A percentile compares a stretch with the other conserved stretches of the same genome.
phyloP scores from a whole-genome alignment of 495 filamentous ascomycete species.

The Aspergillus ellipticus region DNA sequence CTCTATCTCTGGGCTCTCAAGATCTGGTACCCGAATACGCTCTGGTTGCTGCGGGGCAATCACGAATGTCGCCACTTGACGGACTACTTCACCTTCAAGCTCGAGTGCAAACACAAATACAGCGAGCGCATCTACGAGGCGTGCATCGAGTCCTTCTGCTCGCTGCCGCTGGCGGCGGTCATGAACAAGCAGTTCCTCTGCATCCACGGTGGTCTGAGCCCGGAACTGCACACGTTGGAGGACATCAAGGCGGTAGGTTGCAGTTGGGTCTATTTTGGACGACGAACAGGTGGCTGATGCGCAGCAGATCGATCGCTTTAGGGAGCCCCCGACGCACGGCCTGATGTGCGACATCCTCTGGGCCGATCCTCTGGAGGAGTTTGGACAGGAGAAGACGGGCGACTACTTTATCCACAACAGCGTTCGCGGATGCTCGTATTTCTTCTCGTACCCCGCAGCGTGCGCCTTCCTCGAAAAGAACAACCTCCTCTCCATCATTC shows the following conservation, averaged over 20 bases:
- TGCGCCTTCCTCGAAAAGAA: slow-evolving; percentile 99
- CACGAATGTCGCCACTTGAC: slow-evolving; percentile 98
- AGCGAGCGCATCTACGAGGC: slow-evolving; percentile 95
- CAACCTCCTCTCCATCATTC: slow-evolving; percentile 94
- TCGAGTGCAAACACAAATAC: slow-evolving; percentile 99
- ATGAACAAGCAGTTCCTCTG: slow-evolving; percentile 99
- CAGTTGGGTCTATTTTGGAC: background rate
- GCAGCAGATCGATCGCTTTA: slow-evolving; percentile 88
- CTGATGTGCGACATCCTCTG: slow-evolving; percentile 99
- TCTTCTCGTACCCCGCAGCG: slow-evolving; percentile 98
- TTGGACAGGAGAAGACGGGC: slow-evolving; percentile 95
- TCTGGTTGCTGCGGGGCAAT: slow-evolving; percentile 95
- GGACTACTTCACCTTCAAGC: slow-evolving; percentile 99
- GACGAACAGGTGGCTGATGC: slow-evolving; percentile 1
- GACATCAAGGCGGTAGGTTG: slow-evolving; percentile 77
- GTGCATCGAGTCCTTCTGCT: slow-evolving; percentile 96
- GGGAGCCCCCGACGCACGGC: slow-evolving; percentile 93
- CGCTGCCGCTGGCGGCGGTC: slow-evolving; percentile 87
- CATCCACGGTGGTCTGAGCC: slow-evolving; percentile 94
- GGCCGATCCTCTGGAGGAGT: slow-evolving; percentile 98
- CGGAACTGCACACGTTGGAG: slow-evolving; percentile 91
- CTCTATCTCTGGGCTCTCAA: slow-evolving; percentile 97
- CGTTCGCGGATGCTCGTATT: slow-evolving; percentile 97
- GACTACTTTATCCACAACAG: slow-evolving; percentile 98
- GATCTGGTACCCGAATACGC: slow-evolving; percentile 97